Conservation (phyloP, 1,284 basidiomycete genomes). For the Ustilago shanxiensis region DNA sequence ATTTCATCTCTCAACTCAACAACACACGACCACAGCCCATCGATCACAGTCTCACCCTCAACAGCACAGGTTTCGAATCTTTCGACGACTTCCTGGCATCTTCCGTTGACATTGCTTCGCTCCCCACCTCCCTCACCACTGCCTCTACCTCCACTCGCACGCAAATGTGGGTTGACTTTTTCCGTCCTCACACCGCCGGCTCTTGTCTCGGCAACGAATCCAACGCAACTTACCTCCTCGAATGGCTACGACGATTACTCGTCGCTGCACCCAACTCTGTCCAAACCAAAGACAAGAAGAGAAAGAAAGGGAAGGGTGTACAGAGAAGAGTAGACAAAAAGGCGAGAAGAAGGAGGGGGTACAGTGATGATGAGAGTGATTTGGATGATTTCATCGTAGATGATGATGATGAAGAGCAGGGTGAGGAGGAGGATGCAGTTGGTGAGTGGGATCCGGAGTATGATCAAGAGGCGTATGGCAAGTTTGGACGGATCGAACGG, state of each 20-base stretch:
- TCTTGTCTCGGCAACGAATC: slow-evolving; percentile 47
- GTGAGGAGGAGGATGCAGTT: slow-evolving; percentile 37
- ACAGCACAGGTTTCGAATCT: neutral
- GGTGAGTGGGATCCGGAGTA: slow-evolving; percentile 33
- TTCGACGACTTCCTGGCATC: slow-evolving; percentile 21
- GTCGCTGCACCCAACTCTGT: slow-evolving; percentile 32
- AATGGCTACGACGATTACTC: slow-evolving; percentile 56
- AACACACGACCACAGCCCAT: slow-evolving; percentile 10
- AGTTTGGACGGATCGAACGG: slow-evolving; percentile 38
- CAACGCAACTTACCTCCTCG: slow-evolving; percentile 38
- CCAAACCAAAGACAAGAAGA: slow-evolving; percentile 9
- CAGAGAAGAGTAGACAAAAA: slow-evolving; percentile 39
- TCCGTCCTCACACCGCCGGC: slow-evolving; percentile 30
- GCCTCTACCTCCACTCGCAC: neutral
- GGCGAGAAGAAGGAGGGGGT: slow-evolving; percentile 9
- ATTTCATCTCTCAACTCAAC: slow-evolving; percentile 26
- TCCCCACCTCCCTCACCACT: neutral
- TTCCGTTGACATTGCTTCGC: slow-evolving; percentile 14
- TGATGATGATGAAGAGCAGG: slow-evolving; percentile 38
- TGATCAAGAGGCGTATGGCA: slow-evolving; percentile 49
- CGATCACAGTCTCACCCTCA: slow-evolving; percentile 6
- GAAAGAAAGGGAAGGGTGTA: slow-evolving; percentile 25
- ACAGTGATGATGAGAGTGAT: slow-evolving; percentile 35
- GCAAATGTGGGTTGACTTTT: slow-evolving; percentile 49
- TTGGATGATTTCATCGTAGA: slow-evolving; percentile 58